Evolutionary conservation across 2,329 filamentous ascomycete genomes (phyloP).

Genomic region (Colletotrichum melonis): DNA sequence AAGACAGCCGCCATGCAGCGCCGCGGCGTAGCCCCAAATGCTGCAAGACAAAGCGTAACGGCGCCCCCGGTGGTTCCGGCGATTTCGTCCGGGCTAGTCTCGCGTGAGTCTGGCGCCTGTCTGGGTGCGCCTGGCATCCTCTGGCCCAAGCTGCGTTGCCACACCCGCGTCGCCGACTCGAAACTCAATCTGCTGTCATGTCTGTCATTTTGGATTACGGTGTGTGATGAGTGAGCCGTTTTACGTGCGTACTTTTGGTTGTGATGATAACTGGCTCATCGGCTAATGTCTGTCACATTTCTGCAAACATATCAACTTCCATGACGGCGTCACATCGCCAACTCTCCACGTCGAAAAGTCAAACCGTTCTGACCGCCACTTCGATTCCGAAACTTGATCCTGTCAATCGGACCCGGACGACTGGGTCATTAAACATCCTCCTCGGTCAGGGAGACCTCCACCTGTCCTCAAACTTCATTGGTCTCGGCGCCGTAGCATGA

Average conservation of each 20-base stretch:
- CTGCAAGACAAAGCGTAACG: constrained; percentile 25
- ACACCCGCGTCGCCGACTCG: constrained; percentile 7
- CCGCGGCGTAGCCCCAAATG: neutral
- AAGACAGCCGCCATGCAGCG: constrained; percentile 13
- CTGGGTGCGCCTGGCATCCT: neutral
- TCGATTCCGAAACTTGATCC: neutral
- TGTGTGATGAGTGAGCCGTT: neutral
- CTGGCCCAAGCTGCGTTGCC: neutral
- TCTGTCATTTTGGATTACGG: neutral
- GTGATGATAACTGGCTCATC: neutral
- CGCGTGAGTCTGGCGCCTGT: neutral
- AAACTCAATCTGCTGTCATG: neutral
- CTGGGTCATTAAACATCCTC: neutral
- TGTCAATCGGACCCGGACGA: neutral
- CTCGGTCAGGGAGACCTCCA: neutral
- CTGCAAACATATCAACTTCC: neutral
- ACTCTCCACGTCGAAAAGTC: neutral
- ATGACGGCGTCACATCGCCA: neutral
- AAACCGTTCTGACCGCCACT: constrained; percentile 17
- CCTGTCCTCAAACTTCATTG: neutral
- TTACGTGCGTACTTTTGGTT: constrained; percentile 11
- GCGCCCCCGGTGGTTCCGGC: constrained; percentile 15
- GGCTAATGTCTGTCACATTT: constrained; percentile 12
- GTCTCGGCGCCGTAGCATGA: neutral
- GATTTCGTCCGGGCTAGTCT: neutral